Evolutionary conservation across 2,329 filamentous ascomycete genomes (phyloP), one percentile per base, ranked within the genome.

Genomic region (Diaporthe sp.): DNA sequence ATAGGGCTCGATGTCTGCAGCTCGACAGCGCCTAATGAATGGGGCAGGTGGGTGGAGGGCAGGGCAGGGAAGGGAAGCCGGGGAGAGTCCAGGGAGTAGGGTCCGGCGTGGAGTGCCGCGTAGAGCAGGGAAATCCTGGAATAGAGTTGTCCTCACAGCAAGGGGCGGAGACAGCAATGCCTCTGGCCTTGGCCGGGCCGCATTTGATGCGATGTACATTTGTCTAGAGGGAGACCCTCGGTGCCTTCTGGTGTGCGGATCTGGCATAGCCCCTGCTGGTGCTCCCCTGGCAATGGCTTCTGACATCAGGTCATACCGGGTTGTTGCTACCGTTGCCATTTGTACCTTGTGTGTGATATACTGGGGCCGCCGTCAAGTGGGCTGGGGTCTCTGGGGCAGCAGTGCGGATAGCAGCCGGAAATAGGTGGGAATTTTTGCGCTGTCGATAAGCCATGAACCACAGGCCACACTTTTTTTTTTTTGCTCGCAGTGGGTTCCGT

Each of bases 1-100:
- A 65, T 73, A 73, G 58, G 70, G 70, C 70, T 73, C 59, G 37
- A 73, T 73, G 70, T 73, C 58, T 73, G 70, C 58, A 55, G 34
- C 58, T 73, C 58, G 71, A 73, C 71, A 73, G 71, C 71, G 71
- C 71, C 71, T 73, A 73, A 73, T 31, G 31, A 25, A 17, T 55
- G 70, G 58, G 46, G 58, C 37, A 65, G 44, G n/a, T 73, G 57
- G 59, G 46, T 62, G 70, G 70, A 65, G 46, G 31, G 70, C n/a
- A 49, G 44, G 53, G 53, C 53, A 71, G 55, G 34, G 57, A 46
- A 72, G 57, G 42, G 31, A 51, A 42, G 70, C 58, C 55, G 57
- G 70, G 57, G 70, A 53, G 57, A 44, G 58, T 59, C 53, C 19
- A 61, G 70, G 58, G 22, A 53, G 58, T 42, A 51, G 71, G 58